Evolutionary conservation across 768 basidiomycete genomes (phyloP), one percentile per base, ranked within the genome.

Genomic region (Cytidiella melzeri): DNA sequence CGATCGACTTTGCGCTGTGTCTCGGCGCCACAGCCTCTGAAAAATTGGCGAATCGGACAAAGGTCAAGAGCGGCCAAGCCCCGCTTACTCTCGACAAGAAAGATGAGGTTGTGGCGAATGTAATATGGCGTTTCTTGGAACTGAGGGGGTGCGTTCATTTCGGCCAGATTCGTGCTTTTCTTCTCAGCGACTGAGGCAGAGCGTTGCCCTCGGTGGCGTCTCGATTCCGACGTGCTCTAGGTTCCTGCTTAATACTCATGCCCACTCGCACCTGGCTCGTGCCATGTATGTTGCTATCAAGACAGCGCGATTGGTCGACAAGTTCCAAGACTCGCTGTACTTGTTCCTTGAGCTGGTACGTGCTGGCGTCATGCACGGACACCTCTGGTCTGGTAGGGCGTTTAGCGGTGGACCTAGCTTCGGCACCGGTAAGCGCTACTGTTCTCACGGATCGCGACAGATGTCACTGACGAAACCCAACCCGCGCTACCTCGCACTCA

Each of bases 101-200:
- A 70, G 96, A 99, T 59, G 96, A 99, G 66, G 76, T 96, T 0
- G 96, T 99, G 3, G 94, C 94, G 6, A 99, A 99, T 63, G 93
- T 95, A 23, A 89, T 99, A 48, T 97, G 94, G 94, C 81, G 95
- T 46, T 97, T 98, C 79, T 77, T 99, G 48, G 95, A 97, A 66
- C 72, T 97, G 50, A 75, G 96, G 67, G 92, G 93, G 94, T 95
- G 67, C 64, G 84, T 77, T 34, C 30, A 34, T 34, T 34, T 50
- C 55, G 53, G 48, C 39, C 45, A 25, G 51, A 46, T 43, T 25
- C 44, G 28, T 39, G 37, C 26, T 24, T 21, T 19, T 25, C 37
- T 27, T 51, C 43, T 38, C 48, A 48, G 45, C n/a, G 41, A 21
- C 46, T 54, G 18, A 52, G 28, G 3, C 38, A 20, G 36, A 27